Base-by-base conservation (phyloP, 768 basidiomycete species). In the Rhodotorula paludigena region DNA sequence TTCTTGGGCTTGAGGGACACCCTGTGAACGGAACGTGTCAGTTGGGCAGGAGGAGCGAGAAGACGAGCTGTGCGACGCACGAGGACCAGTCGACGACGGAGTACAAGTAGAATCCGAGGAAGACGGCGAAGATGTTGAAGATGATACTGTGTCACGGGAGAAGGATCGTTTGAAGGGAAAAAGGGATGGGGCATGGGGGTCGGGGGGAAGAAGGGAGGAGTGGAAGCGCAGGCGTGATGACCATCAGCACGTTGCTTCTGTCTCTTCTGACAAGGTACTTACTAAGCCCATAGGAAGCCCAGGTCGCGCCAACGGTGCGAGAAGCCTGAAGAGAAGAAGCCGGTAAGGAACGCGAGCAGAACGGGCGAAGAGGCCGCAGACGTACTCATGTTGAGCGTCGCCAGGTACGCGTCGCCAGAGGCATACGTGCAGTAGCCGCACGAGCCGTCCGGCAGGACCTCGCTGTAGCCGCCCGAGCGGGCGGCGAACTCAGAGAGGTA, bases 381-480 rank as follows among this genome's bases (percentile, higher is more conserved):
- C 57, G 30, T 32, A 57, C 44, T 47, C 64, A 72, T 73, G 38
- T 58, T 64, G 41, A 75, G 59, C 18, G 61, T 60, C 21, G 56
- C 14, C 30, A 75, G 61, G 59, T 66, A 75, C 52, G 72, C 45
- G 53, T 75, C 73, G 25, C 74, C 74, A 2, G 16, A 12, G 21
- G n/a, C 11, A 47, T 66, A 74, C 32, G 57, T 44, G 53, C 72
- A 69, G 66, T 44, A 70, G 3, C 62, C 69, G 47, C 66, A 71
- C 3, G 35, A 20, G 16, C 70, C 64, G 62, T 66, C 45, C 20
- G 61, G 32, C 9, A 66, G 71, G 30, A 72, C 65, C 38, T 64
- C 45, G 18, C 73, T 60, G 65, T 73, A 74, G 5, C 75, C 74
- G 30, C 54, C 64, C 21, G 33, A 28, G 7, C 33, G 20, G 21